These are phyloP conservation scores for Raphanus hybrid DNA, from an alignment of 441 rosid species.

Conservation along the genomic window DNA sequence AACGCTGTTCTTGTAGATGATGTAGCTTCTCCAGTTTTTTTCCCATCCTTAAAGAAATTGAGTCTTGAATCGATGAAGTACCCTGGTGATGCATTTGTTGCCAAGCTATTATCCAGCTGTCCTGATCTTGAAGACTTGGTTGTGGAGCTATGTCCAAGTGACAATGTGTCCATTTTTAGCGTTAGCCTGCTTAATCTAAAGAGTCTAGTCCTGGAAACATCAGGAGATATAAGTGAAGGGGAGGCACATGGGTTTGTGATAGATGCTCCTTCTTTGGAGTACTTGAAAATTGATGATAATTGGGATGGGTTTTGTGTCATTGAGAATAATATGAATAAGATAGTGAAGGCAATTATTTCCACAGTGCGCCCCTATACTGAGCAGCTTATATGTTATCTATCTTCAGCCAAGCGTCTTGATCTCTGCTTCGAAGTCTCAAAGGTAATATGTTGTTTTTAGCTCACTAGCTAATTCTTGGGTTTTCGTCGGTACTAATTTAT, in stretches of 20 bases:
- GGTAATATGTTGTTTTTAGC: constrained; percentile 6
- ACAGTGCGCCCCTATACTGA: not conserved
- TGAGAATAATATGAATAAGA: not conserved
- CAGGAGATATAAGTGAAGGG: not conserved
- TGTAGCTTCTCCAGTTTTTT: not conserved
- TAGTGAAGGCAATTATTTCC: not conserved
- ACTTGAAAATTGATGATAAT: not conserved
- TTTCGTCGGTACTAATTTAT: not conserved
- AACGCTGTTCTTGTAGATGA: not conserved
- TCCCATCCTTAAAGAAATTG: constrained; percentile 15
- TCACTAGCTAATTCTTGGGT: not conserved
- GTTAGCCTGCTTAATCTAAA: not conserved
- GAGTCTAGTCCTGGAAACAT: not conserved
- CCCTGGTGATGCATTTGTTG: constrained; percentile 17
- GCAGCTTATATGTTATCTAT: not conserved
- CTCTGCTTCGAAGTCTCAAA: not conserved
- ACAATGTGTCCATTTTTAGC: not conserved
- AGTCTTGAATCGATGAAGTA: not conserved
- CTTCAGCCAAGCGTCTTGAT: constrained; percentile 5
- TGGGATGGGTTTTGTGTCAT: not conserved
- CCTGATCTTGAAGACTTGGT: constrained; percentile 28
- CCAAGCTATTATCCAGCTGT: constrained; percentile 18
- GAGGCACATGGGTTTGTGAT: constrained; percentile 1
- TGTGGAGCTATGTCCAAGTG: not conserved
- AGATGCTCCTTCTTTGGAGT: constrained; percentile 21